phyloP scores from a whole-genome alignment of 176 grass and related monocot species.

The Aegilops umbellulata region DNA sequence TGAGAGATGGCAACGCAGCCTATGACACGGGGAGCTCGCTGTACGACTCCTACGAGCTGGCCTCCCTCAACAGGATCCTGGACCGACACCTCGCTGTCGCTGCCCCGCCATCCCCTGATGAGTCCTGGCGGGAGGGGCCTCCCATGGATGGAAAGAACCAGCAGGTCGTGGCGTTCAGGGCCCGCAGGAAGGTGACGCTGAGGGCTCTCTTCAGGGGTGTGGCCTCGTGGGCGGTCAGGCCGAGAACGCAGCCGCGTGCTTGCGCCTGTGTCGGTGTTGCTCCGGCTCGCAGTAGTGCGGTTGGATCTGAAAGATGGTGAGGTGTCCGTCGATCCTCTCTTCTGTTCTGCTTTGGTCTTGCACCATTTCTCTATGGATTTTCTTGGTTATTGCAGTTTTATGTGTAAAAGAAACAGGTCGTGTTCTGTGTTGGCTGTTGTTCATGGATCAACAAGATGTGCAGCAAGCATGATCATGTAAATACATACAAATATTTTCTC shows the following conservation, averaged over 20 bases:
- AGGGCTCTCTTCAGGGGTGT: slow-evolving; percentile 32
- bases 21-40: slow-evolving; percentile 79
- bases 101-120: slow-evolving; percentile 5
- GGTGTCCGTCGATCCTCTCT: background rate
- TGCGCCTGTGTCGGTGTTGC: slow-evolving; percentile 9
- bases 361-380: background rate
- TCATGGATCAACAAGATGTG: background rate
- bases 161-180: background rate
- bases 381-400: background rate
- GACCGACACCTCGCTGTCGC: slow-evolving; percentile 36
- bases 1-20: background rate
- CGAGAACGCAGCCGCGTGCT: background rate
- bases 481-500: background rate
- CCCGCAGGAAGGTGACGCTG: slow-evolving; percentile 32
- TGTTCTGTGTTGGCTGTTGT: background rate
- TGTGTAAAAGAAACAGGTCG: background rate
- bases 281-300: background rate
- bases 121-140: background rate
- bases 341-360: background rate
- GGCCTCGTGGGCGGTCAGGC: slow-evolving; percentile 29
- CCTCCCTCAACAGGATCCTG: slow-evolving; percentile 51
- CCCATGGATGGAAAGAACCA: background rate
- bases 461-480: background rate
- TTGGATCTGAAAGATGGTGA: slow-evolving; percentile 5
- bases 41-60: slow-evolving; percentile 75